Base-by-base conservation (phyloP, 371 early-diverging fungal species). In the Syncephalastrum monosporum region DNA sequence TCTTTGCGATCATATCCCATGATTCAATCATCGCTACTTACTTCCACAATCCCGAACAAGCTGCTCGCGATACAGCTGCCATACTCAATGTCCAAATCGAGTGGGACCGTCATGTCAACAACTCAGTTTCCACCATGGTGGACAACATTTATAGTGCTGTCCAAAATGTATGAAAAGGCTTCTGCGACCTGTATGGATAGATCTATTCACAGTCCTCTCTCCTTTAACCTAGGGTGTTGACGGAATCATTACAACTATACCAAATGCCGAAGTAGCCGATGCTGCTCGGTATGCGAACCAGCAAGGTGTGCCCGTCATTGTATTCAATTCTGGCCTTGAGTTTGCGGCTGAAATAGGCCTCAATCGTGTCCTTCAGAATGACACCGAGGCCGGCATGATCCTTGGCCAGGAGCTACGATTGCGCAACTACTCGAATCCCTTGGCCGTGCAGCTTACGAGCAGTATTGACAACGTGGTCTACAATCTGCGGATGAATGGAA, bases 331-430 rank as follows among this genome's bases (percentile, higher is more conserved):
- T 0, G 81, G 81, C 1, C 53, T 64, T 10, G 65, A 74, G 33
- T 72, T 66, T 33, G 81, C 81, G 1, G 51, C 42, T 21, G 57
- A 62, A 29, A 54, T 74, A 1, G 71, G 72, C 14, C 43, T 75
- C 1, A 59, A 74, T n/a, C 45, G 78, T 2, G 78, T 81, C 15
- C 47, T 81, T n/a, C 81, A 81, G 59, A 65, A 75, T 42, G 71
- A 81, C 49, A 43, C 58, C 1, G 57, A 64, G 17, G 72, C 74
- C 1, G 76, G 78, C 2, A 53, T 64, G 17, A 45, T 68, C 43
- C 50, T 81, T 12, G 78, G 75, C 14, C 45, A 67, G 17, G 64
- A 74, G 5, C 56, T 81, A 13, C 57, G 58, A 41, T 60, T 68
- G 42, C 66, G 56, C 45, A 53, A 51, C 10, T 56, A 42, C 42